Evolutionary conservation across 2,329 filamentous ascomycete species (phyloP), one percentile per base, ranked within the genome.

Genomic region (Arthroderma sp.): DNA sequence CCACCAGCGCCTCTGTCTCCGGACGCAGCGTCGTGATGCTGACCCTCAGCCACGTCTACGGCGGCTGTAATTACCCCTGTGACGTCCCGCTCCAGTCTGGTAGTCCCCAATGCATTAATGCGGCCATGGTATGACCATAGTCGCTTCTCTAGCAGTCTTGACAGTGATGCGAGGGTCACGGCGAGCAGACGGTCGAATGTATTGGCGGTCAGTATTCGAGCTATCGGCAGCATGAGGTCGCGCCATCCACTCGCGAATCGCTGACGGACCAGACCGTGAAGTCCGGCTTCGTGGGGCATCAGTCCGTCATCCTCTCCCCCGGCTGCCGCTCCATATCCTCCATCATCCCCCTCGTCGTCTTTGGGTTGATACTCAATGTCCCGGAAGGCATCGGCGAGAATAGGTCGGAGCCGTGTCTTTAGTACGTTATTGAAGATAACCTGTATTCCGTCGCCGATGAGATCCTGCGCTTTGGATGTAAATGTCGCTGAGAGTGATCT

Each of bases 201-300:
- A 37, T 80, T 79, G 0, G 84, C 74, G 0, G 90, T 96, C 72
- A 97, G 82, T 61, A 98, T 80, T 4, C 93, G 86, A 47, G 85
- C 84, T 57, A 97, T 81, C 0, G 94, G 91, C 59, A 84, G 83
- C 71, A 94, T 89, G 7, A 98, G 81, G 15, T 84, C 82, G 53
- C 90, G 85, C 91, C 91, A 98, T 28, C 85, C 85, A 59, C 84
- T 79, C 65, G 90, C 86, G 70, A 98, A 98, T 54, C 88, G 84
- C 7, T 83, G 80, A 4, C 84, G 80, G 15, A 95, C 89, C 43
- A 85, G 74, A 60, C 90, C 86, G 78, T 65, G 60, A 17, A 8
- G 25, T 11, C 15, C 47, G 13, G 41, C 21, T 33, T 51, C 47
- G 28, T 51, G 47, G 47, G 25, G 25, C 76, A 76, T 54, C 49